Base-by-base conservation (phyloP, 1,139 yeast species). In the Geotrichum citri-aurantii region DNA sequence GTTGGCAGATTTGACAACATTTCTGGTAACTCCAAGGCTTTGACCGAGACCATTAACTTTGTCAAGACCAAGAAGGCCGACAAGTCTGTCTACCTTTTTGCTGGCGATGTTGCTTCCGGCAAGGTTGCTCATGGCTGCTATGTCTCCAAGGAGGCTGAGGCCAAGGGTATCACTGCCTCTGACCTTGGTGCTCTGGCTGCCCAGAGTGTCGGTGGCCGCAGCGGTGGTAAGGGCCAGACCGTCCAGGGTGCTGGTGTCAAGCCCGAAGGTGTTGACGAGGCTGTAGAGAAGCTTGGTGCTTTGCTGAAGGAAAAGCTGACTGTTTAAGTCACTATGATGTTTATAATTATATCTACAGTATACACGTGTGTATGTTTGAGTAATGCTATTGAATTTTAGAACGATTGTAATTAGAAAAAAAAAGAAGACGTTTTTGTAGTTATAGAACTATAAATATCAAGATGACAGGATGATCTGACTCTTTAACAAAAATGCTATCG, bases 191-290 rank as follows among this genome's bases (percentile, higher is more conserved):
- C 79, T 59, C 77, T 81, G 60, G 98, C 88, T 52, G 78, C 92
- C 54, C 75, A 77, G 57, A 79, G 80, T 68, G 84, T 95, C 67
- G 99, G 99, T 65, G 99, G 99, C 74, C 89, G 88, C 73, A 95
- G 97, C 61, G 99, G 99, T 75, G 99, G 99, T 73, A 93, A 90
- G 76, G 98, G 97, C 63, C 89, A 91, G 66, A 85, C 92, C 61
- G 90, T 91, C 65, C 99, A 93, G 78, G 99, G 99, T 73, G 87
- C 91, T 84, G 99, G 99, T 68, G 90, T 86, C 67, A 88, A 89
- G 63, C 81, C 84, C 48, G 79, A 76, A 50, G 89, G 88, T 64
- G 79, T 91, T 59, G 79, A 78, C 50, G 81, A 79, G 49, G 99
- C 99, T 33, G 78, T 92, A 64, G 81, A 79, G 48, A 90, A 85